These are phyloP conservation scores for Spencermartinsiella europaea DNA, from an alignment of 805 yeast species.

Conservation along the genomic window DNA sequence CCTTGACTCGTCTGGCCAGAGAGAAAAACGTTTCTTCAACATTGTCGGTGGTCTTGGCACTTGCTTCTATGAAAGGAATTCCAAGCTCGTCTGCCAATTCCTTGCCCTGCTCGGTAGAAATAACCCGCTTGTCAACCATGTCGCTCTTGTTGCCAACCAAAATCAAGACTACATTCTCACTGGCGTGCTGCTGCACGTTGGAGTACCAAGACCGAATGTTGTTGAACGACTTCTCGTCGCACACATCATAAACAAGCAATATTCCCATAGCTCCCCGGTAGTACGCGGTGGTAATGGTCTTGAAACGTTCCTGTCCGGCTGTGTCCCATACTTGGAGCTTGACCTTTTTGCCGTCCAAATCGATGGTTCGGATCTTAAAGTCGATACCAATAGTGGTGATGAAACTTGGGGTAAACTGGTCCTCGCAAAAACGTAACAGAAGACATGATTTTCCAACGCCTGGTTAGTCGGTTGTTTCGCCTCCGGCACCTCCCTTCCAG, in stretches of 20 bases:
- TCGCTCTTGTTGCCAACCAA: constrained; percentile 96
- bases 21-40: constrained; percentile 90
- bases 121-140: constrained; percentile 80
- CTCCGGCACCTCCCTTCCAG: no score
- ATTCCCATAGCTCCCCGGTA: constrained; percentile 99
- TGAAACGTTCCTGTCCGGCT: constrained; percentile 97
- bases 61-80: constrained; percentile 89
- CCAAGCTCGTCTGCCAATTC: constrained; percentile 79
- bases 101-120: constrained; percentile 85
- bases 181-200: constrained; percentile 94
- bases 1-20: constrained; percentile 81
- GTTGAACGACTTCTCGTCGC: constrained; percentile 93
- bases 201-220: constrained; percentile 90
- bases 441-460: constrained; percentile 61
- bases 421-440: constrained; percentile 88
- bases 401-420: constrained; percentile 92
- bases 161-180: constrained; percentile 90
- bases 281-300: constrained; percentile 96
- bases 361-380: constrained; percentile 94
- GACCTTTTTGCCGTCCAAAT: constrained; percentile 85
- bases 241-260: constrained; percentile 92
- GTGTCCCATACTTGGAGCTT: constrained; percentile 98
- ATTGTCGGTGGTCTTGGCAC: constrained; percentile 89
- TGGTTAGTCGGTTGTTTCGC: no score
- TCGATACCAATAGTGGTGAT: constrained; percentile 98